A percentile compares a stretch with the other conserved stretches of the same genome.
Evolutionary conservation across 169 alveolate species (phyloP).

Genomic region (Eimeria praecox): DNA sequence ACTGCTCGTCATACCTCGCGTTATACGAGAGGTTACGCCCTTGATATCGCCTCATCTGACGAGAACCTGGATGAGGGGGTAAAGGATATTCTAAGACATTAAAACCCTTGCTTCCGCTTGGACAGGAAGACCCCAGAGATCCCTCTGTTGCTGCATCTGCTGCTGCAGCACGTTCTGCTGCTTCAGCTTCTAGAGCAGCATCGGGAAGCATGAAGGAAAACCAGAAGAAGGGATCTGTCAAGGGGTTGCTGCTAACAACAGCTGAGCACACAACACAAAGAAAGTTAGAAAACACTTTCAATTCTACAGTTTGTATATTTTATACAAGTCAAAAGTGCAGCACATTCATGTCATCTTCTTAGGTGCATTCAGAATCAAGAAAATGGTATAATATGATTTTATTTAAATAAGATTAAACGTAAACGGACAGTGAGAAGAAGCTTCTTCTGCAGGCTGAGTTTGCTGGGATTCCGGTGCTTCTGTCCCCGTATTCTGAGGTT

Average conservation of each 20-base stretch:
- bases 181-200: conserved; percentile 23
- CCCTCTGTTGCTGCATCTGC: conserved; percentile 34
- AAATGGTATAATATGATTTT: too few relatives aligned
- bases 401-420: neutral
- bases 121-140: neutral
- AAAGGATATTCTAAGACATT: conserved; percentile 6
- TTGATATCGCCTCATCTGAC: neutral
- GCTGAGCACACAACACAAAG: conserved; percentile 5
- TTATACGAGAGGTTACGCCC: conserved; percentile 10
- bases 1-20: neutral
- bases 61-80: neutral
- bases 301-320: too few relatives aligned
- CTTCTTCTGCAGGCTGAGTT: neutral
- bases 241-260: conserved; percentile 30
- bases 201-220: conserved; percentile 31
- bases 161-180: conserved; percentile 61
- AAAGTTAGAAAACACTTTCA: too few relatives aligned
- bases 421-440: neutral
- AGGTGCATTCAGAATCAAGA: too few relatives aligned
- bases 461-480: conserved; percentile 20
- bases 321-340: too few relatives aligned
- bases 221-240: conserved; percentile 42
- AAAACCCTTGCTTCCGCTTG: neutral
- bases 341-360: too few relatives aligned
- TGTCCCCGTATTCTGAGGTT: neutral